Conservation (phyloP, 1,284 basidiomycete species). For the Papiliotrema laurentii region DNA sequence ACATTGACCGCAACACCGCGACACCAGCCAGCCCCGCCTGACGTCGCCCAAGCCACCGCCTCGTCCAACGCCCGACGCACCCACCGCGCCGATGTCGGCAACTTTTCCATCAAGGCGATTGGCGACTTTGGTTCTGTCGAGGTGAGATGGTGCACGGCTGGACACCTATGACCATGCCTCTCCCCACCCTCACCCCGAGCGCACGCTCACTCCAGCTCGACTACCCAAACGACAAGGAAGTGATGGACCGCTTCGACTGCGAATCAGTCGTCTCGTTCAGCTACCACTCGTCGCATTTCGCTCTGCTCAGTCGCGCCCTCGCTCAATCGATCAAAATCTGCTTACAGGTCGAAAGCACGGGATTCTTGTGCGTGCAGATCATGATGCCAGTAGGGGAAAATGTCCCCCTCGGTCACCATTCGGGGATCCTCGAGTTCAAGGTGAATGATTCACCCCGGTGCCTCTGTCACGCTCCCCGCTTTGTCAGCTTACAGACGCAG, state of each 20-base stretch:
- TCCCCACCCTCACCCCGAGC: no score
- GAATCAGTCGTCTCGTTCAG: constrained; percentile 64
- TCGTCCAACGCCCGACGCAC: constrained; percentile 17
- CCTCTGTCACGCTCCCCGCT: no score
- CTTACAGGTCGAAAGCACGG: constrained; percentile 71
- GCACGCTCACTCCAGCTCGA: constrained; percentile 64
- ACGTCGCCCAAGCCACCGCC: constrained; percentile 12
- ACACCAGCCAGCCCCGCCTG: constrained; percentile 35
- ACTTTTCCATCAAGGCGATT: constrained; percentile 69
- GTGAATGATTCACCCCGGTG: no score
- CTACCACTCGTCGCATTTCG: constrained; percentile 72
- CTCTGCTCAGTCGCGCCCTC: constrained; percentile 64
- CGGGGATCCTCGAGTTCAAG: constrained; percentile 75
- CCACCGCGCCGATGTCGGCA: constrained; percentile 48
- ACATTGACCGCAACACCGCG: constrained; percentile 73
- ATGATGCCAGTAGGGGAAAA: constrained; percentile 59
- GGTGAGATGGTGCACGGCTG: constrained; percentile 48
- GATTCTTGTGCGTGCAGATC: constrained; percentile 78
- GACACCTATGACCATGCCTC: no score
- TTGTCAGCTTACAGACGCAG: constrained; percentile 11
- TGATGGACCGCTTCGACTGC: constrained; percentile 84
- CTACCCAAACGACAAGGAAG: constrained; percentile 83
- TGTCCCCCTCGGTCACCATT: constrained; percentile 50
- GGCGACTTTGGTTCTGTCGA: constrained; percentile 79
- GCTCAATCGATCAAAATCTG: constrained; percentile 79